These are phyloP conservation scores for Trichoderma sp. DNA, from an alignment of 2,329 filamentous ascomycete genomes.

Conservation along the genomic window DNA sequence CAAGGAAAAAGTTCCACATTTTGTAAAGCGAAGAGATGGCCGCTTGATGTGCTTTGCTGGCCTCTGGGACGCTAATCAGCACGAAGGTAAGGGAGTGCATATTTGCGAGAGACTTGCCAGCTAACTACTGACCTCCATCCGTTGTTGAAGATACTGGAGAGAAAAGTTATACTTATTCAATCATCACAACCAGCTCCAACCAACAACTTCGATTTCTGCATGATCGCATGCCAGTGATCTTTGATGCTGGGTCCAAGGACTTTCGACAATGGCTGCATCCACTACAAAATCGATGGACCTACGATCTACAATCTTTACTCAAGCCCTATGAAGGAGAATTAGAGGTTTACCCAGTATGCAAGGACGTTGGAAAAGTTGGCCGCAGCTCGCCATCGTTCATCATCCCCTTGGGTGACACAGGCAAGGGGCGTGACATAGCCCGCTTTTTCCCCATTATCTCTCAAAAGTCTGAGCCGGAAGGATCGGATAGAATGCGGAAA, in stretches of 20 bases:
- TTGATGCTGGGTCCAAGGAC: constrained; percentile 70
- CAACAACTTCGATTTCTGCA: constrained; percentile 81
- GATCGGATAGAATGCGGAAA: not conserved
- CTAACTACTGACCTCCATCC: not conserved
- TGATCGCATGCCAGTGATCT: constrained; percentile 90
- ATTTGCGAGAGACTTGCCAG: not conserved
- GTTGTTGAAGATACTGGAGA: constrained; percentile 41
- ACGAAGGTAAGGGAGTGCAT: constrained; percentile 55
- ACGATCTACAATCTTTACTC: constrained; percentile 73
- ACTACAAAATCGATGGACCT: constrained; percentile 65
- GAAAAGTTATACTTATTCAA: constrained; percentile 81
- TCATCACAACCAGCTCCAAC: constrained; percentile 89
- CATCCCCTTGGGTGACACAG: constrained; percentile 74
- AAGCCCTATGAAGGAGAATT: constrained; percentile 75
- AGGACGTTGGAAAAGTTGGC: constrained; percentile 90
- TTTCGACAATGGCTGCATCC: constrained; percentile 80
- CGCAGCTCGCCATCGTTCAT: constrained; percentile 85
- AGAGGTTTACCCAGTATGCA: constrained; percentile 80
- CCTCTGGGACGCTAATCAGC: constrained; percentile 83
- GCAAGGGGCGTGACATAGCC: constrained; percentile 90
- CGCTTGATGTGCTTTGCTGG: constrained; percentile 86
- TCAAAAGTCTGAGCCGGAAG: not conserved
- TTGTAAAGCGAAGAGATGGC: constrained; percentile 75
- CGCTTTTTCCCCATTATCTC: constrained; percentile 75
- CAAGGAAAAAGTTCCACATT: constrained; percentile 83